phyloP scores from a whole-genome alignment of 306 rosid species.

The Vicia villosa region DNA sequence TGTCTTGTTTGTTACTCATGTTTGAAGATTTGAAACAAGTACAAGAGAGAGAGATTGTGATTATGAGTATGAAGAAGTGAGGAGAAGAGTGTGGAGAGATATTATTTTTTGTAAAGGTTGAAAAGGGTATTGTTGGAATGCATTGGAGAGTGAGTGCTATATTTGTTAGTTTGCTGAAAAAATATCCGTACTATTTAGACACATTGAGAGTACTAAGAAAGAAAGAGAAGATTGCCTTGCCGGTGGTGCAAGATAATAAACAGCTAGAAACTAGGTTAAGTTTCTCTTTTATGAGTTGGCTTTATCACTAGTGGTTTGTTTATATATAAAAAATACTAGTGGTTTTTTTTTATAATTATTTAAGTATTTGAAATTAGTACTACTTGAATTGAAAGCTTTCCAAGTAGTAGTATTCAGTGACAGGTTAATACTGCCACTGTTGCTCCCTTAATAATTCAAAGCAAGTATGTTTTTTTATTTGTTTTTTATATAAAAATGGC shows the following conservation, averaged over 20 bases:
- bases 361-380: not conserved
- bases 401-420: conserved; percentile 37
- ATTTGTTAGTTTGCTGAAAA: conserved; percentile 43
- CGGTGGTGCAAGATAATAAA: conserved; percentile 38
- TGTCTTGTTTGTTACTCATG: conserved; percentile 80
- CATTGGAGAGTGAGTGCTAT: conserved; percentile 39
- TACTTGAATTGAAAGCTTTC: conserved; percentile 19
- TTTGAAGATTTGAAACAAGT: conserved; percentile 16
- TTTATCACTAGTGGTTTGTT: conserved; percentile 33
- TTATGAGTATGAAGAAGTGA: conserved; percentile 10
- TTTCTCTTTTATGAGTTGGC: conserved; percentile 38
- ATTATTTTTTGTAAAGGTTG: conserved; percentile 28
- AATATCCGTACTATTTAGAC: conserved; percentile 41
- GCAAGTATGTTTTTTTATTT: not conserved
- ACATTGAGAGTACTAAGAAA: conserved; percentile 18
- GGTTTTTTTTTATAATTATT: not conserved
- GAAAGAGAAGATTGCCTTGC: conserved; percentile 31
- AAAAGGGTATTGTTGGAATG: conserved; percentile 49
- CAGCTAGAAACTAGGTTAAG: conserved; percentile 32
- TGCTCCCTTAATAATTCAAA: conserved; percentile 26
- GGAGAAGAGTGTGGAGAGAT: conserved; percentile 9
- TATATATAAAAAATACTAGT: not conserved
- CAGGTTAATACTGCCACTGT: conserved; percentile 37
- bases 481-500: not conserved
- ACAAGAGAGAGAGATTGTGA: not conserved